These are phyloP conservation scores for Myxozyma neglecta DNA, from an alignment of 805 yeast species.

Conservation along the genomic window DNA sequence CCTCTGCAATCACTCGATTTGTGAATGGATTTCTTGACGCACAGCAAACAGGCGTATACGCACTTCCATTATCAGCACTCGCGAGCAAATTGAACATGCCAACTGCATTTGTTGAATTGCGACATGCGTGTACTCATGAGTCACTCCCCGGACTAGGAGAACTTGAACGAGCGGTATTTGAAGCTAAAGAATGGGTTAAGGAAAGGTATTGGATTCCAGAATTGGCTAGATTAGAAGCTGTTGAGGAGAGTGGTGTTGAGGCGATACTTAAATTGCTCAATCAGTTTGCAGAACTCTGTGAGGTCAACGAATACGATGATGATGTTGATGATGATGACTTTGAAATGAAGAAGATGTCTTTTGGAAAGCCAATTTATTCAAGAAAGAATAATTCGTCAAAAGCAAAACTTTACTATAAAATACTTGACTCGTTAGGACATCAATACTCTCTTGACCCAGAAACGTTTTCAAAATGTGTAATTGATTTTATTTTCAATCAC, in stretches of 20 bases:
- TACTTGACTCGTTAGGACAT: neutral
- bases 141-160: constrained; percentile 67
- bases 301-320: neutral
- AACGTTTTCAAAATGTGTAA: neutral
- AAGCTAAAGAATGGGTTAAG: constrained; percentile 75
- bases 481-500: neutral
- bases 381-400: neutral
- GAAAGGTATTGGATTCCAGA: constrained; percentile 64
- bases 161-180: constrained; percentile 57
- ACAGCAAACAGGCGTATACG: constrained; percentile 72
- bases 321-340: neutral
- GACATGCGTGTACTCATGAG: constrained; percentile 93
- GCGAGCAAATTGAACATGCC: constrained; percentile 74
- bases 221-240: constrained; percentile 1
- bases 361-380: neutral
- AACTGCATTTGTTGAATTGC: constrained; percentile 76
- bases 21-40: constrained; percentile 92
- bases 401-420: constrained; percentile 1
- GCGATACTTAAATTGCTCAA: neutral
- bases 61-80: constrained; percentile 72
- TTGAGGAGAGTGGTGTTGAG: neutral
- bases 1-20: constrained; percentile 43
- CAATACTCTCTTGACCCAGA: neutral
- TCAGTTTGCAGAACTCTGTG: neutral
- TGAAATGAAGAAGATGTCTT: neutral